These are phyloP conservation scores for Periconia sp. DNA, from an alignment of 2,329 filamentous ascomycete genomes.

Conservation along the genomic window DNA sequence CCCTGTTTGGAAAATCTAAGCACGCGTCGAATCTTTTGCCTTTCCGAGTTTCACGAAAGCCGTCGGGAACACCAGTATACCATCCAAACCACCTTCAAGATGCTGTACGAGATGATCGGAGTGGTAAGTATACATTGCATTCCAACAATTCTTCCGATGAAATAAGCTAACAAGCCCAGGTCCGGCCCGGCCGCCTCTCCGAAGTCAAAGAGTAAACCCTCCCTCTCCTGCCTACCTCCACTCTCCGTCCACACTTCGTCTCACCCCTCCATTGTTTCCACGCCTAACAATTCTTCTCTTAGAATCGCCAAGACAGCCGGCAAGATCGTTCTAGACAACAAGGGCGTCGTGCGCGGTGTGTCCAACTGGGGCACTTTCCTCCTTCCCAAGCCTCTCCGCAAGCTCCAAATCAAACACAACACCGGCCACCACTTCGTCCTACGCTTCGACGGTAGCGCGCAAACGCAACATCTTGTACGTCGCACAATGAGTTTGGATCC, in stretches of 20 bases:
- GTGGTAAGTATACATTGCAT: conserved; percentile 63
- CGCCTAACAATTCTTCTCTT: conserved; percentile 6
- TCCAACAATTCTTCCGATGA: background rate
- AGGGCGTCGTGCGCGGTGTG: conserved; percentile 88
- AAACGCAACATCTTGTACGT: conserved; percentile 73
- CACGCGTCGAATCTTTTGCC: conserved; percentile 13
- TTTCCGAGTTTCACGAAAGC: background rate
- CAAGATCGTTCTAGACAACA: conserved; percentile 75
- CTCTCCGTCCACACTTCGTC: background rate
- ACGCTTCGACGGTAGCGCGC: conserved; percentile 82
- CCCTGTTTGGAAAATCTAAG: conserved; percentile 2
- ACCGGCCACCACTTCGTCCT: conserved; percentile 96
- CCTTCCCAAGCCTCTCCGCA: conserved; percentile 76
- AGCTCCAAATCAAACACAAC: conserved; percentile 80
- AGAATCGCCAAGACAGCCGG: conserved; percentile 89
- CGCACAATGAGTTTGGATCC: conserved; percentile 82
- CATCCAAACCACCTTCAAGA: conserved; percentile 43
- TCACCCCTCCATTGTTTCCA: conserved; percentile 3
- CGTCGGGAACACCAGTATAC: conserved; percentile 4
- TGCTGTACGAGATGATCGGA: conserved; percentile 98
- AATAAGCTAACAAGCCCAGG: conserved; percentile 55
- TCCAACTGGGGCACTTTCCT: conserved; percentile 94
- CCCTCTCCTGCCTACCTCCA: conserved; percentile 16
- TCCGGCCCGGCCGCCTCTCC: conserved; percentile 83
- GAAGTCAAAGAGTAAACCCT: conserved; percentile 89